Evolutionary conservation across 257 asterid species (phyloP), one percentile per base, ranked within the genome.

Genomic region (Linaria vulgaris): DNA sequence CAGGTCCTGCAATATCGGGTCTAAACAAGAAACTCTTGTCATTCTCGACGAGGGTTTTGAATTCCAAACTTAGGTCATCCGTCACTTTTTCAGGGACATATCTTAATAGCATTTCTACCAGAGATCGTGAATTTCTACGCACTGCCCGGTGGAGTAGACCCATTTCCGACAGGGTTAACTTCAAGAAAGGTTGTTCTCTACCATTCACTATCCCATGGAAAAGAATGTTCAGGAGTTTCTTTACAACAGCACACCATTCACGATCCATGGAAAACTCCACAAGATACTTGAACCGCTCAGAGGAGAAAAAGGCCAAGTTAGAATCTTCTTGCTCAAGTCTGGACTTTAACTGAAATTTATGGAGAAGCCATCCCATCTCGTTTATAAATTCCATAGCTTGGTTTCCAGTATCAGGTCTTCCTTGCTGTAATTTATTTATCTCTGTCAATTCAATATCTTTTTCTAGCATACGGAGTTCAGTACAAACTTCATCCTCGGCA

Each of bases 331-430:
- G 73, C 57, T 60, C 83, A 30, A 61, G 56, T 70, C 73, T 79
- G 47, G 87, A 75, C 55, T 61, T 82, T 45, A 65, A 73, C 24
- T 77, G 74, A 66, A 70, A 76, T 69, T 83, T 84, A 46, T 78
- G 91, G 70, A 84, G 84, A 68, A 86, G 85, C 95, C 91, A 84
- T 55, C 95, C 95, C 82, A 86, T 71, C 80, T 86, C 95, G 65
- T 84, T 87, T 56, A 86, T 72, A 64, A 86, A 86, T 52, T 86
- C 84, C 80, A 84, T 64, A 50, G 87, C 85, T 69, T 67, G 78
- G 68, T 71, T 69, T 63, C 76, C 72, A 52, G 69, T 72, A 66
- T 63, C 78, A 45, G 54, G 21, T 52, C 75, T 72, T 51, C 77
- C 79, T 73, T 70, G 69, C 30, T 47, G 66, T 30, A 74, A 41